These are phyloP conservation scores for Magnusiomyces fungicola DNA, from an alignment of 1,139 yeast species.

Conservation along the genomic window DNA sequence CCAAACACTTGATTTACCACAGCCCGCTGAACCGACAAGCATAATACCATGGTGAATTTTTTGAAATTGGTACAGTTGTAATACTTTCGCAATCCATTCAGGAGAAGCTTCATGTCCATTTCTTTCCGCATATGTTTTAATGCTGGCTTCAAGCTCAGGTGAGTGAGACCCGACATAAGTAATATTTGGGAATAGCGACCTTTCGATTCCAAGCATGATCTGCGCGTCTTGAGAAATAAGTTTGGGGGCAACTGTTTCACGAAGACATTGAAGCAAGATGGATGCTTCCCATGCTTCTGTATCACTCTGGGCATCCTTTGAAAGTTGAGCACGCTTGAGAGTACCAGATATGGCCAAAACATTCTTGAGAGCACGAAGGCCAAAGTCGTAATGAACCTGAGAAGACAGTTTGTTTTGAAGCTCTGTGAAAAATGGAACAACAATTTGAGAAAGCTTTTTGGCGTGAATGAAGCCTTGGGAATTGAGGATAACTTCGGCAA, in stretches of 20 bases:
- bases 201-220: constrained; percentile 33
- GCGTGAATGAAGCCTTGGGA: constrained; percentile 65
- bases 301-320: constrained; percentile 1
- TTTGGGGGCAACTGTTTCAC: constrained; percentile 59
- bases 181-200: constrained; percentile 28
- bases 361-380: constrained; percentile 70
- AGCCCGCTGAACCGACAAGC: constrained; percentile 69
- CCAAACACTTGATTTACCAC: constrained; percentile 63
- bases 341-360: constrained; percentile 55
- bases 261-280: constrained; percentile 47
- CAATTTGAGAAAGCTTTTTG: constrained; percentile 37
- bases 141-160: constrained; percentile 17
- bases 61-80: constrained; percentile 58
- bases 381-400: constrained; percentile 85
- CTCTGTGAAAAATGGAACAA: constrained; percentile 51
- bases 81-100: constrained; percentile 48
- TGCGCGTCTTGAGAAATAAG: constrained; percentile 46
- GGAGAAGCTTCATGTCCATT: constrained; percentile 30
- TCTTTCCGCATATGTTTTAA: constrained; percentile 24
- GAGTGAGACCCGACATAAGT: constrained; percentile 20
- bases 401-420: constrained; percentile 38
- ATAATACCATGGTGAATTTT: constrained; percentile 73
- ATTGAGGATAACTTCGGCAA: constrained; percentile 63
- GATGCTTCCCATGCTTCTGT: constrained; percentile 37
- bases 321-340: constrained; percentile 32